phyloP scores from a whole-genome alignment of 73 alveolate species.

The Paramecium octaurelia region DNA sequence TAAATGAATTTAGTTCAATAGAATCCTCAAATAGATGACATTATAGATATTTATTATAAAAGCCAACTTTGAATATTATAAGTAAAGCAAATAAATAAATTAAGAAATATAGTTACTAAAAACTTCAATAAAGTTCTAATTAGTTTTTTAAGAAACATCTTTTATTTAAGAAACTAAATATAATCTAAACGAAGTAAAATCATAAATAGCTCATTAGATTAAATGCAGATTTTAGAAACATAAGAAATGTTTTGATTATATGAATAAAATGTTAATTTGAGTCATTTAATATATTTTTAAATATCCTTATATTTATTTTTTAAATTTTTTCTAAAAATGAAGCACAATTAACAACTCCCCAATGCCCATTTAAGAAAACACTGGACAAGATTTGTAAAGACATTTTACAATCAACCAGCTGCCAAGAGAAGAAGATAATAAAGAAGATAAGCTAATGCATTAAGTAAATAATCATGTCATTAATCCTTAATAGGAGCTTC shows the following conservation, averaged over 20 bases:
- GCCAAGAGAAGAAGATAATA: conserved; percentile 80
- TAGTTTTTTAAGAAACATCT: neutral
- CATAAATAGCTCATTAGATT: neutral
- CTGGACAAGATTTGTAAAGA: conserved; percentile 90
- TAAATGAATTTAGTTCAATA: neutral
- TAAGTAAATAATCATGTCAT: neutral
- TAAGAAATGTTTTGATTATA: neutral
- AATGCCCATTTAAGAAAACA: conserved; percentile 91
- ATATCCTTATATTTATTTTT: conserved; percentile 18
- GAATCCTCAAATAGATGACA: too few relatives aligned
- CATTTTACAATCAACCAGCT: conserved; percentile 96
- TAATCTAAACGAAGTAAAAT: neutral
- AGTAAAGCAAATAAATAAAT: neutral
- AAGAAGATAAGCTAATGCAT: conserved; percentile 75
- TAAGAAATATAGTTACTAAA: neutral
- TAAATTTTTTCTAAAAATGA: conserved; percentile 43
- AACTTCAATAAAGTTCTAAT: neutral
- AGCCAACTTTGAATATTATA: neutral
- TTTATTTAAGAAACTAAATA: too few relatives aligned
- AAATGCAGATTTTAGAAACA: neutral
- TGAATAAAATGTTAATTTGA: neutral
- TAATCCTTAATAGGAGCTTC: conserved; percentile 58
- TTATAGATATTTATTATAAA: too few relatives aligned
- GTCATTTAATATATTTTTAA: conserved; percentile 36
- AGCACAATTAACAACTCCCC: conserved; percentile 85